Base-by-base conservation (phyloP, 257 asterid species). In the Rauvolfia tetraphylla region DNA sequence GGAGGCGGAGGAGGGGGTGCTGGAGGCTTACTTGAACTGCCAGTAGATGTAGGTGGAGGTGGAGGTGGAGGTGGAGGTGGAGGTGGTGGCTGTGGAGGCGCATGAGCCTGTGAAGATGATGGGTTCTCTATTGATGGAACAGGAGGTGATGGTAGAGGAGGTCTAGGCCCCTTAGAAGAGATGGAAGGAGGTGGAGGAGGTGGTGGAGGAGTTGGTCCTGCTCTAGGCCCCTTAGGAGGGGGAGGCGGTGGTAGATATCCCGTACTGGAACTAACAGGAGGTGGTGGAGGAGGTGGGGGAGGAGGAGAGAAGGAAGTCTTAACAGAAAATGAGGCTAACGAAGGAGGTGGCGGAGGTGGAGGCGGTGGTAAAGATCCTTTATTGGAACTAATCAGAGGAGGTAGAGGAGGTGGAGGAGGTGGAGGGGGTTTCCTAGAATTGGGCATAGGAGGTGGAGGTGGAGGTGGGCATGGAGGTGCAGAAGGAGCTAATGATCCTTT, bases 1-100 rank as follows among this genome's bases (percentile, higher is more conserved):
- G 93, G 84, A 18, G 92, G 88, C 33, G 83, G 79, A n/a, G 85
- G 68, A 18, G 80, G 75, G 70, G 82, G 79, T 22, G 78, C 58
- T 18, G 33, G 46, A 44, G 67, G 65, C 22, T 46, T 49, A 18
- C 17, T 18, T 25, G 31, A 56, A 33, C 42, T 59, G 11, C 48
- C 62, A 74, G 74, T 70, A 36, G 89, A 68, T 31, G 79, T 78
- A 46, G 84, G 83, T 31, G 84, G 81, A 62, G 87, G 85, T 25
- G 89, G 86, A 8, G 84, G 73, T 23, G 82, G 89, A 23, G 77
- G 75, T 73, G 85, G 89, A 42, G 80, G 71, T 33, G 76, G 42
- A 74, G 82, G 89, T 27, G 77, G 75, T 73, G 85, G 89, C 44
- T 81, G 71, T 33, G 76, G 42, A 74, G 83, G 79, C 34, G 78